Evolutionary conservation across 345 rosid species (phyloP), one percentile per base, ranked within the genome.

Genomic region (Eucalyptus victrix): DNA sequence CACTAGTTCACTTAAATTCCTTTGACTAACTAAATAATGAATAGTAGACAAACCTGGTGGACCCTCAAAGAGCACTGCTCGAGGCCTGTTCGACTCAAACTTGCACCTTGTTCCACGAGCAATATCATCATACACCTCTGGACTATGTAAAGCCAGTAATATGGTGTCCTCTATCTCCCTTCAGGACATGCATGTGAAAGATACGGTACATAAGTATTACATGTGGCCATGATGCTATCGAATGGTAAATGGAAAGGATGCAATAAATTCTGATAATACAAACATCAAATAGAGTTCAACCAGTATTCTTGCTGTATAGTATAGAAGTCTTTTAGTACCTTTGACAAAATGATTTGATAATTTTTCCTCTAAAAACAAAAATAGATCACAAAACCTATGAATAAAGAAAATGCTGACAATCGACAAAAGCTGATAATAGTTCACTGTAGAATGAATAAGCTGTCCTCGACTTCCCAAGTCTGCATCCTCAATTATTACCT

Each of bases 121-220:
- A 91, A 97, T 96, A 72, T 96, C 96, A 91, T 98, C 99, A 92
- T 96, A 97, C 53, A 96, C 94, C 91, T 96, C 95, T 91, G 99
- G 99, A 90, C 96, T 96, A 32, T 94, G 97, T 88, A 97, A 94
- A 49, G 99, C 96, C 95, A 97, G 91, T 87, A 98, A 90, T 90
- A 98, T 91, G 10, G 97, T 96, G 89, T 98, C 99, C 92, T 97
- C 99, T 92, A 98, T 95, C 93, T 97, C 99, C 92, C 99, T 97
- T 90, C 90, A 92, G 14, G n/a, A 62, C 47, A 65, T 28, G 60
- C 76, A n/a, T 14, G 26, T 60, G 54, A 60, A 86, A 49, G 32
- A 76, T 21, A 21, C 30, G 1, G 83, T 21, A 21, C 47, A 40
- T 86, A 47, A 65, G 72, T 89, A 88, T 86, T 90, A 37, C 9